Conservation (phyloP, 1,284 basidiomycete genomes). For the Austroboletus olivaceoglutinosus region DNA sequence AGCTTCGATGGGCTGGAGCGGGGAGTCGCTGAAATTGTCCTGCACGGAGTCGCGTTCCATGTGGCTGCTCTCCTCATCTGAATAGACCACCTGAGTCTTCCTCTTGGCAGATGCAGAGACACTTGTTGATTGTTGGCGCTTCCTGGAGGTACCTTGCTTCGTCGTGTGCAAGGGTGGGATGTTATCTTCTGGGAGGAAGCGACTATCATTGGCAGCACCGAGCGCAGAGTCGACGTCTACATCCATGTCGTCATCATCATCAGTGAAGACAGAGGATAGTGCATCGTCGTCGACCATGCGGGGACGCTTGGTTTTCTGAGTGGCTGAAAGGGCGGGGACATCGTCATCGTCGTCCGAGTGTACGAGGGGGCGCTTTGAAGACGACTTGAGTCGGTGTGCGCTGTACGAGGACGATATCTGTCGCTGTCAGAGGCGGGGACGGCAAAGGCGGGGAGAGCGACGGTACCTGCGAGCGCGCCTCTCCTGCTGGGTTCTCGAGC, state of each 20-base stretch:
- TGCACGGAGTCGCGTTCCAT: slow-evolving; percentile 20
- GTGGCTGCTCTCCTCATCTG: slow-evolving; percentile 31
- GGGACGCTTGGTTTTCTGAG: slow-evolving; percentile 24
- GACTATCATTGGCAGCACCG: slow-evolving; percentile 14
- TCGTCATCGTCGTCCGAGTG: slow-evolving; percentile 27
- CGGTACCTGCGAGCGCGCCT: slow-evolving; percentile 21
- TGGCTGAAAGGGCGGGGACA: neutral
- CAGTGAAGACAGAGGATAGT: neutral
- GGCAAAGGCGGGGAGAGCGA: neutral
- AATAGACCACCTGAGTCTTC: slow-evolving; percentile 16
- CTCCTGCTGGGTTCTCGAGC: slow-evolving; percentile 6
- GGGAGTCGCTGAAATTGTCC: slow-evolving; percentile 18
- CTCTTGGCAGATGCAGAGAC: slow-evolving; percentile 14
- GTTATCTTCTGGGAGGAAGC: slow-evolving; percentile 21
- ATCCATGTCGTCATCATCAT: slow-evolving; percentile 20
- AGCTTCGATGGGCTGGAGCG: slow-evolving; percentile 12
- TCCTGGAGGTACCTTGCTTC: slow-evolving; percentile 9
- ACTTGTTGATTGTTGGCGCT: slow-evolving; percentile 4
- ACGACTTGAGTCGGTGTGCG: slow-evolving; percentile 16
- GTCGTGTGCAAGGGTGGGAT: neutral
- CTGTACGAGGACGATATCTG: slow-evolving; percentile 13
- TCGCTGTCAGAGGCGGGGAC: slow-evolving; percentile 9
- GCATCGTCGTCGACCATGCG: slow-evolving; percentile 25
- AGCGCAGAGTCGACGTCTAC: slow-evolving; percentile 24
- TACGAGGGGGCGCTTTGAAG: slow-evolving; percentile 28